A percentile compares a stretch with the other conserved stretches of the same genome.
These are phyloP conservation scores for Hylodesmum podocarpum DNA, from an alignment of 306 rosid species.

Conservation along the genomic window DNA sequence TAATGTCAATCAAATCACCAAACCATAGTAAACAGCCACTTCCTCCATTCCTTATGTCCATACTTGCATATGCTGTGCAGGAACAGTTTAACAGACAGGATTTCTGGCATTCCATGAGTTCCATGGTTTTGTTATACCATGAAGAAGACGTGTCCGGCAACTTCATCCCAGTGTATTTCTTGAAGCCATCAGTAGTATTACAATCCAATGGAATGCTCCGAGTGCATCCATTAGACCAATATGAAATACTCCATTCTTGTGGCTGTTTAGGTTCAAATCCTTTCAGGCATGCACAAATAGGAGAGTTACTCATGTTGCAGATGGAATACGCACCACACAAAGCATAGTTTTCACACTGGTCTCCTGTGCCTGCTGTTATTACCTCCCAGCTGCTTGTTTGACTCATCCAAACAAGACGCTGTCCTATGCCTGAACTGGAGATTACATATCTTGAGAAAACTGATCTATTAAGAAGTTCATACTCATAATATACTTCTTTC, in stretches of 20 bases:
- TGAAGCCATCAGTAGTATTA: background rate
- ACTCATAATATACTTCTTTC: constrained; percentile 10
- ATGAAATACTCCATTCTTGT: background rate
- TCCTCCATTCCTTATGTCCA: background rate
- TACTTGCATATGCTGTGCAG: background rate
- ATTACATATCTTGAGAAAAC: too few relatives aligned
- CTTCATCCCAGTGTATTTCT: background rate
- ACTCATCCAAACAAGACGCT: background rate
- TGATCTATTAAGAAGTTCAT: background rate
- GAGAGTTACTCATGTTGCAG: background rate
- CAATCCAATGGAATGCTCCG: background rate
- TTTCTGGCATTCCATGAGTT: background rate
- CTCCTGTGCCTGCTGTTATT: background rate
- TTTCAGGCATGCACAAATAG: too few relatives aligned
- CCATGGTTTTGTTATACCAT: background rate
- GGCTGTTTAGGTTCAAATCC: too few relatives aligned
- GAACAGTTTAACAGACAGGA: background rate
- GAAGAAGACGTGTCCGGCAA: background rate
- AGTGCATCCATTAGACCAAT: background rate
- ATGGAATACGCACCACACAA: background rate
- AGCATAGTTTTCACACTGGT: background rate
- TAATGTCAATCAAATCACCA: background rate
- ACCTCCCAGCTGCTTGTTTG: background rate
- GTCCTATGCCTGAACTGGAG: background rate
- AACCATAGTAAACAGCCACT: background rate